Evolutionary conservation across 257 asterid genomes (phyloP), one percentile per base, ranked within the genome.

Genomic region (Ehretia macrophylla): DNA sequence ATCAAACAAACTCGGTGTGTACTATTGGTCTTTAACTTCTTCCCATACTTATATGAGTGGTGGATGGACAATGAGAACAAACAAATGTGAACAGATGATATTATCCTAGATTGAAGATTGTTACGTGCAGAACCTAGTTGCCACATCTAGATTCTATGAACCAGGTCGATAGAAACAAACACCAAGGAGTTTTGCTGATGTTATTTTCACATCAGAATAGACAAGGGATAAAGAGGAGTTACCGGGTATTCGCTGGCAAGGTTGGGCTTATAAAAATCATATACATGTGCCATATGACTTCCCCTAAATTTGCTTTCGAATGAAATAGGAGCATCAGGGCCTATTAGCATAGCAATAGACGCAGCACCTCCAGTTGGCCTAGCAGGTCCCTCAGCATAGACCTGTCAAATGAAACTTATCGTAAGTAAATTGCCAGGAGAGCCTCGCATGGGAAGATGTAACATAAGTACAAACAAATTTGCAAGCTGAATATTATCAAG

Each of bases 281-380:
- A 93, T 56, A 67, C 97, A 73, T 93, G 99, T 58, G 95, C 77
- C 99, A 93, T 93, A 79, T 93, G 97, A 64, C 95, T 89, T 18
- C 80, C 92, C 83, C 99, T 85, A 52, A 89, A 83, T 81, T 83
- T 93, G 88, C 97, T 86, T 74, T 93, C 99, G 38, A 93, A 93
- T 62, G 75, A 82, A 67, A 93, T 87, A 18, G 99, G 97, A 77
- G 99, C 99, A 80, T 93, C 82, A 37, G 97, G 96, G 40, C 99
- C 97, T n/a, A 93, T 70, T 23, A 93, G 87, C 92, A 93, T 89
- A 74, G 97, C 99, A 74, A 93, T 60, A 18, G 99, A 96, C 60
- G 94, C 99, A 63, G 99, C 99, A 59, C 99, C 99, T 27, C 99
- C 99, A 37, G 99, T 93, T 55, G 99, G 97, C 64, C 99, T 79